Evolutionary conservation across 768 basidiomycete species (phyloP), one percentile per base, ranked within the genome.

Genomic region (Mycena capillaripes): DNA sequence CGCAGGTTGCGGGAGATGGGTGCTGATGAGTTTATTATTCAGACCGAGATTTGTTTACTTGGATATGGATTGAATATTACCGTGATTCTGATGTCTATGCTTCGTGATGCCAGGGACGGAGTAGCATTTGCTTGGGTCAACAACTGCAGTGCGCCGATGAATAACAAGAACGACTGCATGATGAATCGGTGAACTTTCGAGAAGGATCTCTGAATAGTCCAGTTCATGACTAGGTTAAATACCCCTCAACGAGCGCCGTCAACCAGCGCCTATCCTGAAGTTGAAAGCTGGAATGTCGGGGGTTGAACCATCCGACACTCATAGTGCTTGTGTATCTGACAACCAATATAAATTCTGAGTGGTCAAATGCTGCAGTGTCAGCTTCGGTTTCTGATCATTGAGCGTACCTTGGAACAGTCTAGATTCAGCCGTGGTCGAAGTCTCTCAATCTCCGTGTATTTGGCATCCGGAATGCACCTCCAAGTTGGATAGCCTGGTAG

Each of bases 1-100:
- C 55, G 36, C 65, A 58, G 55, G 65, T 66, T 17, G 25, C 30
- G 21, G 60, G 60, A 48, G 60, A 27, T 5, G 60, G 60, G 40
- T 6, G 25, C 58, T 60, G 52, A 19, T 5, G 52, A 60, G 36
- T 29, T 17, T 60, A 3, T 60, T 30, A 19, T 32, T 57, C 3
- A 36, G 55, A 14, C 52, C 29, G 8, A 17, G 16, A 9, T 30
- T 10, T 53, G 10, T 53, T 48, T 48, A 19, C n/a, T 23, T 53
- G 27, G 27, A 27, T 9, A n/a, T n/a, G n/a, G n/a, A n/a, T 29
- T 10, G 14, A 46, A 46, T 53, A 25, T 27, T 14, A 53, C 52
- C 52, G 52, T n/a, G n/a, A n/a, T n/a, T n/a, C n/a, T 53, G 27
- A 30, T 53, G 52, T 27, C 52, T 25, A 53, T 48, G 46, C 23